A percentile compares a stretch with the other conserved stretches of the same genome.
Conservation (phyloP, 352 stramenopile species). For the Globisporangium paroecandrum region DNA sequence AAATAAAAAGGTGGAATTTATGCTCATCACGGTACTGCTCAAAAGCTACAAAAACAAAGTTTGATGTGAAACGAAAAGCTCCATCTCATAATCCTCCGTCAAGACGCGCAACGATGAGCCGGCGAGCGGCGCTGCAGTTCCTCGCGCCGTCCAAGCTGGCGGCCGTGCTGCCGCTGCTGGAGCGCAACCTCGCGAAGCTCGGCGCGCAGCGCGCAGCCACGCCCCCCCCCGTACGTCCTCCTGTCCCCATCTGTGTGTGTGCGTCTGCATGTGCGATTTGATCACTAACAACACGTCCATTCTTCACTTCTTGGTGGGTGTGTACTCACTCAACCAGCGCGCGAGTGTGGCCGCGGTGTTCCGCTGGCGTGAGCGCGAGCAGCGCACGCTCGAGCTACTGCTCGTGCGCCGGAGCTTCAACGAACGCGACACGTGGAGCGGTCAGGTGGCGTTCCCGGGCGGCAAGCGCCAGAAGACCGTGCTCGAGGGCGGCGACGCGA, state of each 20-base stretch:
- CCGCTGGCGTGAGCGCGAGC: slow-evolving; percentile 68
- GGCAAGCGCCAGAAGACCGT: slow-evolving; percentile 52
- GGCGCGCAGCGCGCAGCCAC: slow-evolving; percentile 23
- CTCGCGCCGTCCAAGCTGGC: slow-evolving; percentile 41
- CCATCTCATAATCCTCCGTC: neutral
- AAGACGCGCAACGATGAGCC: neutral
- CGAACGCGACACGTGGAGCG: slow-evolving; percentile 75
- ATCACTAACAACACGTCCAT: neutral
- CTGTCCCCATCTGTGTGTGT: neutral
- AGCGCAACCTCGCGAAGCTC: slow-evolving; percentile 49
- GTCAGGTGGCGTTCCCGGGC: slow-evolving; percentile 78
- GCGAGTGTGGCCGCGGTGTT: slow-evolving; percentile 80
- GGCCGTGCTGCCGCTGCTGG: slow-evolving; percentile 49
- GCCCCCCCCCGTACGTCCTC: slow-evolving; percentile 30
- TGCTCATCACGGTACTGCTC: too few relatives aligned
- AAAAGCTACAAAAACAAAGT: too few relatives aligned
- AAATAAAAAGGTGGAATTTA: too few relatives aligned
- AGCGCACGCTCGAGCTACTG: slow-evolving; percentile 63
- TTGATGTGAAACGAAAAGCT: too few relatives aligned
- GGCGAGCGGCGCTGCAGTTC: slow-evolving; percentile 24
- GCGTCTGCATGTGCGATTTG: neutral
- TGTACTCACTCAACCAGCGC: slow-evolving; percentile 23
- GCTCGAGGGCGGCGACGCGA: slow-evolving; percentile 7
- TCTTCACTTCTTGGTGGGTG: neutral
- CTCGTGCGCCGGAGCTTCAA: slow-evolving; percentile 77